Evolutionary conservation across 2,329 filamentous ascomycete genomes (phyloP).

Genomic region (Pseudocercospora fijiensis): DNA sequence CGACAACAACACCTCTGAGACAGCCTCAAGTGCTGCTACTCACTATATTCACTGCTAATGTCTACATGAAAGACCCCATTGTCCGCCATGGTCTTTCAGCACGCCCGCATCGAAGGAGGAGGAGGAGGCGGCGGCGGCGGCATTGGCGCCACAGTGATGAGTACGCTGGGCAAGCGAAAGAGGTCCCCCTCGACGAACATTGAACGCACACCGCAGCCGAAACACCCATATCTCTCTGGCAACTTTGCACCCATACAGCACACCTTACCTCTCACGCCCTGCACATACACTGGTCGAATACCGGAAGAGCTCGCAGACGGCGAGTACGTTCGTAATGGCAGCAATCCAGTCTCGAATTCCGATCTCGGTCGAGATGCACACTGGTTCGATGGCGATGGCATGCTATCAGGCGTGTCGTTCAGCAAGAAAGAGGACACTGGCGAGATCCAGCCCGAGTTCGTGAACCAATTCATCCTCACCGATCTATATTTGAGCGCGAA

Average conservation of each 20-base stretch:
- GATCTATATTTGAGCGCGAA: conserved; percentile 61
- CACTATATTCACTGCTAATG: not conserved
- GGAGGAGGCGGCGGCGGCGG: not conserved
- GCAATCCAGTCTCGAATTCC: conserved; percentile 64
- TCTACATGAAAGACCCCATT: not conserved
- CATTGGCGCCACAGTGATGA: not conserved
- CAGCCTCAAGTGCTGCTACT: not conserved
- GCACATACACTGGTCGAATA: conserved; percentile 58
- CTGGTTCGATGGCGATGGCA: conserved; percentile 75
- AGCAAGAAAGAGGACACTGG: conserved; percentile 43
- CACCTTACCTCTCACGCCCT: conserved; percentile 57
- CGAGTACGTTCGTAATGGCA: conserved; percentile 71
- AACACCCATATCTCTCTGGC: conserved; percentile 56
- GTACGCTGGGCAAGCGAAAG: conserved; percentile 32
- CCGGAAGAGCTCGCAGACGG: conserved; percentile 66
- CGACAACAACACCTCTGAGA: not conserved
- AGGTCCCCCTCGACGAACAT: conserved; percentile 32
- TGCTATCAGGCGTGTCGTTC: conserved; percentile 68
- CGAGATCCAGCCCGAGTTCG: conserved; percentile 60
- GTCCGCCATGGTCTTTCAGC: conserved; percentile 3
- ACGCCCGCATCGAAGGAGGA: not conserved
- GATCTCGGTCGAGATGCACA: conserved; percentile 63
- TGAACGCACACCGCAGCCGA: conserved; percentile 34
- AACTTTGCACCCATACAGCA: conserved; percentile 68
- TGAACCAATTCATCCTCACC: conserved; percentile 68